Base-by-base conservation (phyloP, 176 grass and related monocot genomes). In the Eremochloa ophiuroides region DNA sequence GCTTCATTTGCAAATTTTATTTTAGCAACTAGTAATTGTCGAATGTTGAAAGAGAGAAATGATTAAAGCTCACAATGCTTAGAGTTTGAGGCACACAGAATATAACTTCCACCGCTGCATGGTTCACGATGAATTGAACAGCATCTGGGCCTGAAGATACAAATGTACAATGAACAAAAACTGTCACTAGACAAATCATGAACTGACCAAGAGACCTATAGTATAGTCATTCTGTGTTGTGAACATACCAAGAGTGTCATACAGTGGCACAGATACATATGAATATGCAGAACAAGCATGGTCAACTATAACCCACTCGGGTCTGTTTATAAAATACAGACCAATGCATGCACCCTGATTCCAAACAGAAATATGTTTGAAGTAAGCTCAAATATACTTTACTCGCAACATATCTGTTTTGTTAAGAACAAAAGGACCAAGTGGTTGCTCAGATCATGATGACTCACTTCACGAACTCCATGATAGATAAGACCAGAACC, bases 201-300 rank as follows among this genome's bases (percentile, higher is more conserved):
- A 84, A 33, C 30, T n/a, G 40, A 53, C 69, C 83, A 76, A 63
- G 20, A 23, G 20, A 77, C 29, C 23, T 50, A 65, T 61, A 65
- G 43, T 50, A 65, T 61, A 71, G 35, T 47, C 64, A 58, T 62
- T 53, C 34, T 53, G 20, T 30, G 29, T 59, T 60, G 14, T 51
- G 43, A 64, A 40, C 80, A 62, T 93, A 98, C 96, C 96, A 69
- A 98, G 84, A 76, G 96, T 98, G 76, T 98, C 96, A 85, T 98
- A 97, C 41, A 97, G 91, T 76, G 93, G 93, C 73, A 97, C 93
- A 47, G 90, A 93, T 89, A 95, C 43, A 75, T 90, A 98, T 77
- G 96, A 95, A 83, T 98, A 95, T 73, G 96, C 87, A 78, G 96
- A 55, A 73, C 96, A 98, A 74, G 96, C 91, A 90, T 98, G 96